These are phyloP conservation scores for Pestalotiopsis sp. DNA, from an alignment of 2,329 filamentous ascomycete genomes.

Conservation along the genomic window DNA sequence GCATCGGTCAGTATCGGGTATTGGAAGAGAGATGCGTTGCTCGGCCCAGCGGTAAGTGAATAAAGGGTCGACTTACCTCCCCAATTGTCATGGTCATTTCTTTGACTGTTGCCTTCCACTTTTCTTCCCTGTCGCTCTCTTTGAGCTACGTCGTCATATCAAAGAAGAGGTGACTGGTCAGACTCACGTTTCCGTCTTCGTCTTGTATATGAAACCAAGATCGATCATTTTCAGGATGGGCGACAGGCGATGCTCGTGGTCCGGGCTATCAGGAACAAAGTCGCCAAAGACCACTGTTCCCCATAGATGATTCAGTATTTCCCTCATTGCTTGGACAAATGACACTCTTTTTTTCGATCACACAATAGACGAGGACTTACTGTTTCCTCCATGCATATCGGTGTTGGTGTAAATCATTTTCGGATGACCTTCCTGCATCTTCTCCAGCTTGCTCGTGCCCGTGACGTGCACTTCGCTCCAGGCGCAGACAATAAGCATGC, in stretches of 20 bases:
- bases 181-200: background rate
- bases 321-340: no score
- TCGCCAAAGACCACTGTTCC: slow-evolving; percentile 4
- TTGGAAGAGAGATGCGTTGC: background rate
- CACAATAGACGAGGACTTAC: background rate
- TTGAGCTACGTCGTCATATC: background rate
- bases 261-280: background rate
- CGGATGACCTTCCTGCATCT: background rate
- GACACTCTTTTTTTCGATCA: background rate
- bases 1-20: no score
- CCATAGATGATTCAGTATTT: background rate
- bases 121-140: background rate
- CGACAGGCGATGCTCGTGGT: slow-evolving; percentile 1
- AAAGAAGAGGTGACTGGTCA: background rate
- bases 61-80: background rate
- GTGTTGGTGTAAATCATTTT: background rate
- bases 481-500: background rate
- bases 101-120: background rate
- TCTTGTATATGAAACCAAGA: background rate
- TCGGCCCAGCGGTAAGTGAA: background rate
- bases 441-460: background rate
- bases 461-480: background rate
- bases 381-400: background rate
- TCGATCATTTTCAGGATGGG: slow-evolving; percentile 11
- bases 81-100: background rate